Base-by-base conservation (phyloP, 148 eudicot genomes). In the Spergularia bocconei region DNA sequence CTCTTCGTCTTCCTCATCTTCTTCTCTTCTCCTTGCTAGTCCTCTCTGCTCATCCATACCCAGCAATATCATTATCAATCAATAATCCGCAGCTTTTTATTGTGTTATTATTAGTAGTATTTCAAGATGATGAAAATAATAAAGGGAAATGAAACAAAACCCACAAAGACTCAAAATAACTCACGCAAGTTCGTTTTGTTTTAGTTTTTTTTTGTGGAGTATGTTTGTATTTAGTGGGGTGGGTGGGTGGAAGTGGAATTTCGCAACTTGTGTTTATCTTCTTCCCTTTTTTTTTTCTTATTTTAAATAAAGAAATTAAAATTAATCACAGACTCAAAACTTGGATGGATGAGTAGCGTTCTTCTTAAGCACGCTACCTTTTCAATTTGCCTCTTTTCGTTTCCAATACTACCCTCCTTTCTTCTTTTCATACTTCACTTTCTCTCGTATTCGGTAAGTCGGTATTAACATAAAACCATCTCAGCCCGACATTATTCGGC, bases 241-340 rank as follows among this genome's bases (percentile, higher is more conserved):
- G 77, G 77, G 75, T 58, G 65, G 75, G 75, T 38, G 52, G 75
- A 58, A 59, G n/a, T 66, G 58, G 70, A 41, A 72, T 58, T 74
- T 61, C 50, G 36, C 47, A 51, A 11, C 53, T 52, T 55, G 72
- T 75, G 72, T 53, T 75, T 75, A 75, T 75, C 78, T 67, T 75
- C 78, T 72, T 14, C 76, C 23, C 44, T 20, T 19, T 16, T 54
- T 70, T 47, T 23, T 23, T 19, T 51, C 33, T 69, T 25, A 20
- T 15, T 53, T 23, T 53, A 29, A 29, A 29, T 29, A 29, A 29
- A 29, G 2, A 29, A 29, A 29, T 29, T 29, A 29, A 29, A 29
- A 29, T 53, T 36, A 41, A 64, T 33, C n/a, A 64, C 48, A 70
- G 36, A 29, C 36, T n/a, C 36, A 29, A 29, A 29, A 29, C 3